phyloP scores from a whole-genome alignment of 2,329 filamentous ascomycete species.

The Verticillium longisporum region DNA sequence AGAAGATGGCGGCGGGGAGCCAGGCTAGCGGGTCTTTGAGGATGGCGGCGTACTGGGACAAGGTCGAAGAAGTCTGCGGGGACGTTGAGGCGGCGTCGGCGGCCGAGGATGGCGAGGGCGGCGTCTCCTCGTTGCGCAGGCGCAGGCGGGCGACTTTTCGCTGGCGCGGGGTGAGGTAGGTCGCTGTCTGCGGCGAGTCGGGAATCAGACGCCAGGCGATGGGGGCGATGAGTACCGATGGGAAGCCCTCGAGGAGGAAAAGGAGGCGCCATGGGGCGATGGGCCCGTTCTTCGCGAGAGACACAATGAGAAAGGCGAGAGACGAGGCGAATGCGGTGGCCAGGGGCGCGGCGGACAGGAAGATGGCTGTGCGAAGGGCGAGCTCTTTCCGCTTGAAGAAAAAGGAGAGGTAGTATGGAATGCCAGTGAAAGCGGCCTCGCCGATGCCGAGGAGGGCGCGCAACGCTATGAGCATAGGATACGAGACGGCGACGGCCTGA shows the following conservation, averaged over 20 bases:
- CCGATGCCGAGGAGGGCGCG: slow-evolving; percentile 53
- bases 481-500: slow-evolving; percentile 61
- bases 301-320: slow-evolving; percentile 72
- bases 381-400: slow-evolving; percentile 65
- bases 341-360: slow-evolving; percentile 74
- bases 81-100: slow-evolving; percentile 3
- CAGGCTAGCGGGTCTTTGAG: slow-evolving; percentile 64
- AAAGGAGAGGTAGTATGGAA: slow-evolving; percentile 58
- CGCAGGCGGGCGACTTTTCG: slow-evolving; percentile 65
- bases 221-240: slow-evolving; percentile 67
- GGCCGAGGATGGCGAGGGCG: slow-evolving; percentile 1
- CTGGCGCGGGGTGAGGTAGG: slow-evolving; percentile 56
- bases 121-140: slow-evolving; percentile 44
- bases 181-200: slow-evolving; percentile 62
- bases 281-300: slow-evolving; percentile 55
- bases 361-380: slow-evolving; percentile 77
- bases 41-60: slow-evolving; percentile 31
- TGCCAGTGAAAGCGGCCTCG: slow-evolving; percentile 59
- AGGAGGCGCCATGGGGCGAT: slow-evolving; percentile 81
- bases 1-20: slow-evolving; percentile 76
- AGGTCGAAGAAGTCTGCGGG: background rate
- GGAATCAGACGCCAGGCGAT: slow-evolving; percentile 71
- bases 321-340: slow-evolving; percentile 77
- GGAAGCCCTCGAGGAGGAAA: slow-evolving; percentile 80
- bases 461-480: slow-evolving; percentile 48